Conservation (phyloP, 164 flowering plant species). For the Vitis labrusca region DNA sequence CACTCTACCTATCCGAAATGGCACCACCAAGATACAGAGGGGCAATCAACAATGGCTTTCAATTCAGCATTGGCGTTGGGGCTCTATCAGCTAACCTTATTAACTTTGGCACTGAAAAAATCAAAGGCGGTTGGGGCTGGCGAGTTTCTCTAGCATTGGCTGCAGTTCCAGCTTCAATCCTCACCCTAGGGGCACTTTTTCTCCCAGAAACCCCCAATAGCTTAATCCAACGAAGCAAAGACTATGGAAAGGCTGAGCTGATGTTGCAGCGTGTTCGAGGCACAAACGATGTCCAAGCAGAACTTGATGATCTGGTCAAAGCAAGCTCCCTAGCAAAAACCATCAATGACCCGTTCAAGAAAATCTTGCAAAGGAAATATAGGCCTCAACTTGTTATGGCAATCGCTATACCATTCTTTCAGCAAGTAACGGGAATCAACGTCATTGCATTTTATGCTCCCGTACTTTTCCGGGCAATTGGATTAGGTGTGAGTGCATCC, state of each 20-base stretch:
- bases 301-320: conserved; percentile 45
- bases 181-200: conserved; percentile 39
- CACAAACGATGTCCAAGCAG: conserved; percentile 45
- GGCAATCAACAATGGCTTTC: conserved; percentile 62
- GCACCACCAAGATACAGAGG: conserved; percentile 62
- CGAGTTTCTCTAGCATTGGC: conserved; percentile 46
- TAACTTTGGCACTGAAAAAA: conserved; percentile 43
- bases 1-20: conserved; percentile 81
- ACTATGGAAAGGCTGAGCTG: conserved; percentile 23
- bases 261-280: conserved; percentile 52
- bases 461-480: conserved; percentile 34
- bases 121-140: conserved; percentile 46
- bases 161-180: conserved; percentile 39
- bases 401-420: conserved; percentile 41
- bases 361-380: conserved; percentile 23
- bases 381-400: conserved; percentile 47
- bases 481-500: conserved; percentile 36
- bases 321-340: conserved; percentile 22
- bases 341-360: conserved; percentile 22
- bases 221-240: conserved; percentile 26
- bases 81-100: conserved; percentile 29
- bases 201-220: conserved; percentile 59
- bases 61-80: conserved; percentile 50
- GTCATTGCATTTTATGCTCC: conserved; percentile 50
- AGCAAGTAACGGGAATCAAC: conserved; percentile 48